Base-by-base conservation (phyloP, 1,139 yeast genomes). In the Saccharomyces hybrid region DNA sequence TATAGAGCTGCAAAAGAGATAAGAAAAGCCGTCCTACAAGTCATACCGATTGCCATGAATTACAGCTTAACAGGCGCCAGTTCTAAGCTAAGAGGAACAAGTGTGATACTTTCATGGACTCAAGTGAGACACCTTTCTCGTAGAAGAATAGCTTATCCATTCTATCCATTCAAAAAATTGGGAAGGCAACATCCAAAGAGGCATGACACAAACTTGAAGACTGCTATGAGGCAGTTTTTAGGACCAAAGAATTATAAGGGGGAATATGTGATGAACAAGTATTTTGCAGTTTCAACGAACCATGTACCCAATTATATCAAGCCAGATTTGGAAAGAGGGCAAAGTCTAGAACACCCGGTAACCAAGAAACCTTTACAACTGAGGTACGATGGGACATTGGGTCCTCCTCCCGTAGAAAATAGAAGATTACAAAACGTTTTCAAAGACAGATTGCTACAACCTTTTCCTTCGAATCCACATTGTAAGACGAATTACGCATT, bases 161-260 rank as follows among this genome's bases (percentile, higher is more conserved):
- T 68, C 51, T 78, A 77, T 59, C 74, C 75, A 14, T 74, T 71
- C 55, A 71, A 73, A 54, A 72, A 72, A 57, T 68, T 76, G 59
- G 73, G 74, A 46, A 76, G 76, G 60, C 74, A 74, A 48, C 66
- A 73, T 49, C 72, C 77, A 51, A 73, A 73, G 59, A 73, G 72
- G 53, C 77, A 76, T 62, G 75, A 75, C 55, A 72, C 80, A 4
- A 63, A 66, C 49, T 53, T 67, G 54, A 65, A 65, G 54, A 61
- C 60, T 57, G 71, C 71, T 2, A 67, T 69, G 70, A 62, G 71
- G 53, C 72, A 69, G 56, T 88, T 88, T 73, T 75, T 89, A 56
- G 98, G 98, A 2, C 95, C 95, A 41, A 81, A 77, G 68, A 89
- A 89, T 71, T 79, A 82, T 69, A 83, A 87, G 67, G 97, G 97